These are phyloP conservation scores for Coniferiporia weirii DNA, from an alignment of 1,284 basidiomycete genomes.

Conservation along the genomic window DNA sequence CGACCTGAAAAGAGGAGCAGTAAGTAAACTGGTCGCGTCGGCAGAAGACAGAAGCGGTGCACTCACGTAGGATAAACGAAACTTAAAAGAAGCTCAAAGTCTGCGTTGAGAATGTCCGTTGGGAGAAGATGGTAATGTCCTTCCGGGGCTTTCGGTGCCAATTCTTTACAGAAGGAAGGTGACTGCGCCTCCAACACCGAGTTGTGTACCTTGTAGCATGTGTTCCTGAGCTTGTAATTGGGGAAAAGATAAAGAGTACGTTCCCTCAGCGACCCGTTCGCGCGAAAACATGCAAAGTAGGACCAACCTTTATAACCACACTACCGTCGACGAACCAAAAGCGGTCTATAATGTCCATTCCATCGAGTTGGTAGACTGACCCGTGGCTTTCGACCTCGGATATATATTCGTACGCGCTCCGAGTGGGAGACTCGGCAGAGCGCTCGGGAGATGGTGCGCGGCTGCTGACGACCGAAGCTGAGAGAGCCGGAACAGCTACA, in stretches of 20 bases:
- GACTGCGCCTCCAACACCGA: conserved; percentile 2
- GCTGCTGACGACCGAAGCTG: too few species aligned
- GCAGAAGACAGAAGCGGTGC: background rate
- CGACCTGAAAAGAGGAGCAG: background rate
- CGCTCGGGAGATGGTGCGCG: too few species aligned
- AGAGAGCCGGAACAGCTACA: too few species aligned
- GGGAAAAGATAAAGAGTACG: background rate
- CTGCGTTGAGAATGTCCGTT: background rate
- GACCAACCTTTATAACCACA: background rate
- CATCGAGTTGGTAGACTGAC: background rate
- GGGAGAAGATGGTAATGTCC: background rate
- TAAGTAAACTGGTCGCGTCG: background rate
- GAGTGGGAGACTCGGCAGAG: too few species aligned
- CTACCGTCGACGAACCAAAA: conserved; percentile 10
- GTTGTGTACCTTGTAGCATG: conserved; percentile 1
- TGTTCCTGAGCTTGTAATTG: background rate
- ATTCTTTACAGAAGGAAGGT: background rate
- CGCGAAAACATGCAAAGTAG: background rate
- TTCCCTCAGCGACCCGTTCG: too few species aligned
- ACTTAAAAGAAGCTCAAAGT: conserved; percentile 6
- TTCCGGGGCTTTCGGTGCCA: too few species aligned
- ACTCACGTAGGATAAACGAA: conserved; percentile 5
- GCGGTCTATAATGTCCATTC: background rate
- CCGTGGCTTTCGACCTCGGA: background rate
- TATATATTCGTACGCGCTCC: too few species aligned